A percentile compares a stretch with the other conserved stretches of the same genome.
Conservation (phyloP, 306 rosid genomes). For the Geum urbanum region DNA sequence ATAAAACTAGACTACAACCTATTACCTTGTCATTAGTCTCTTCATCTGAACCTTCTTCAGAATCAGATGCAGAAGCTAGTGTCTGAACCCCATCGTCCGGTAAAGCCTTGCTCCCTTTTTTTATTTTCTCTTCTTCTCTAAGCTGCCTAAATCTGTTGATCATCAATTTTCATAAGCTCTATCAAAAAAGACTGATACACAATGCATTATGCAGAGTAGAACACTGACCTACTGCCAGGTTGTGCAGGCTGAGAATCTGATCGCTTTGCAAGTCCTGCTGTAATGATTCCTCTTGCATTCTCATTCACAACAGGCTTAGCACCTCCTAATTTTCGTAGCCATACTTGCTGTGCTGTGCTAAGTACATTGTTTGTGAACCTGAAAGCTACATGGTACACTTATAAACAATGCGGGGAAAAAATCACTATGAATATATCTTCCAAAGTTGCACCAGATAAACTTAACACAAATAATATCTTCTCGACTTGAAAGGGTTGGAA, state of each 20-base stretch:
- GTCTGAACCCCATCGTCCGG: slow-evolving; percentile 56
- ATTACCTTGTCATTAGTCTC: slow-evolving; percentile 61
- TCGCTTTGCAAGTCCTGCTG: slow-evolving; percentile 97
- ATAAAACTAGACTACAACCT: slow-evolving; percentile 8
- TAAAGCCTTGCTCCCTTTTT: slow-evolving; percentile 48
- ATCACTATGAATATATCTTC: background rate
- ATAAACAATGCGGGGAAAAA: background rate
- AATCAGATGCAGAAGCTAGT: slow-evolving; percentile 46
- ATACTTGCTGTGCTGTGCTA: slow-evolving; percentile 98
- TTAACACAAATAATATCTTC: background rate
- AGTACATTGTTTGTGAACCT: slow-evolving; percentile 94
- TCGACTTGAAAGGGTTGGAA: background rate
- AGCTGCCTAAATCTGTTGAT: slow-evolving; percentile 65
- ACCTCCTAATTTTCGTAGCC: slow-evolving; percentile 95
- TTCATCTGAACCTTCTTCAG: slow-evolving; percentile 48
- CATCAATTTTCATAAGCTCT: slow-evolving; percentile 22
- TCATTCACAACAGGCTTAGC: slow-evolving; percentile 78
- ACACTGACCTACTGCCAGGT: slow-evolving; percentile 72
- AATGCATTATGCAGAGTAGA: slow-evolving; percentile 18
- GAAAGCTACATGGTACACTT: slow-evolving; percentile 11
- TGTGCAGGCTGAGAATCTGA: slow-evolving; percentile 53
- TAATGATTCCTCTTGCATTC: slow-evolving; percentile 81
- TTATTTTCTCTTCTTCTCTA: slow-evolving; percentile 64
- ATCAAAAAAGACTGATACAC: background rate
- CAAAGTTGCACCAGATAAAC: background rate